Percentiles rank a stretch among this genome's conserved stretches.
Conservation (phyloP, 2,329 filamentous ascomycete species). For the Magnaporthiopsis rhizophila region DNA sequence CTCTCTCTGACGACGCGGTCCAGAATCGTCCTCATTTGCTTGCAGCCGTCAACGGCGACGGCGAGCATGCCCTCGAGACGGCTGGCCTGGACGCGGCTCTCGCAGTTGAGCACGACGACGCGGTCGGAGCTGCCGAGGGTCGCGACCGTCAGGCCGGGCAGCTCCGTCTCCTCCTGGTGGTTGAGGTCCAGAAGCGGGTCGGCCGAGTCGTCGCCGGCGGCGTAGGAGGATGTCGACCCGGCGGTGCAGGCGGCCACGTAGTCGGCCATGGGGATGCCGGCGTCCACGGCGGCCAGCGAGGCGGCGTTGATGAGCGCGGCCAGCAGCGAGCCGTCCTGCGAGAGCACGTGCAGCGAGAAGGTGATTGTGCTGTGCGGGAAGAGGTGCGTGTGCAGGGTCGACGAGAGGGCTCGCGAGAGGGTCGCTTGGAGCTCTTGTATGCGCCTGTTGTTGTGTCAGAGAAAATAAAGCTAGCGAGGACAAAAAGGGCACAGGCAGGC, state of each 20-base stretch:
- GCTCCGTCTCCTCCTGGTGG: slow-evolving; percentile 71
- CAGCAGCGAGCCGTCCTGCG: slow-evolving; percentile 82
- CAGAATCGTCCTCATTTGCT: slow-evolving; percentile 71
- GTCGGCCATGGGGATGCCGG: slow-evolving; percentile 90
- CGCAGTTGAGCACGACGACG: slow-evolving; percentile 74
- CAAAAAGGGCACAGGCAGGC: neutral
- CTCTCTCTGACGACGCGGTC: slow-evolving; percentile 71
- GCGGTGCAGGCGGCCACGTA: slow-evolving; percentile 85
- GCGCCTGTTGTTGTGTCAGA: slow-evolving; percentile 43
- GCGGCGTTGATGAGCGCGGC: slow-evolving; percentile 86
- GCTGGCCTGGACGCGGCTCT: slow-evolving; percentile 75
- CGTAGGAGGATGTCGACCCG: slow-evolving; percentile 64
- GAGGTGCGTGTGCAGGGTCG: slow-evolving; percentile 74
- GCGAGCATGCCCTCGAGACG: slow-evolving; percentile 88
- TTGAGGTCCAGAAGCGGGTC: slow-evolving; percentile 79
- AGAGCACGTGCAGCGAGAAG: slow-evolving; percentile 78
- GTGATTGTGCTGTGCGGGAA: slow-evolving; percentile 83
- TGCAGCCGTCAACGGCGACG: slow-evolving; percentile 86
- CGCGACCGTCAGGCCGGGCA: slow-evolving; percentile 81
- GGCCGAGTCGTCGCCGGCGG: slow-evolving; percentile 56
- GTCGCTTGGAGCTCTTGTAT: slow-evolving; percentile 74
- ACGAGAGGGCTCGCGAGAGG: slow-evolving; percentile 67
- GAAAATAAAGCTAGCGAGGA: no score
- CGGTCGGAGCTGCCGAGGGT: slow-evolving; percentile 68
- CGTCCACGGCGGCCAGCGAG: slow-evolving; percentile 86